Evolutionary conservation across 179 eudicot genomes (phyloP).

Genomic region (Nepenthes alata): DNA sequence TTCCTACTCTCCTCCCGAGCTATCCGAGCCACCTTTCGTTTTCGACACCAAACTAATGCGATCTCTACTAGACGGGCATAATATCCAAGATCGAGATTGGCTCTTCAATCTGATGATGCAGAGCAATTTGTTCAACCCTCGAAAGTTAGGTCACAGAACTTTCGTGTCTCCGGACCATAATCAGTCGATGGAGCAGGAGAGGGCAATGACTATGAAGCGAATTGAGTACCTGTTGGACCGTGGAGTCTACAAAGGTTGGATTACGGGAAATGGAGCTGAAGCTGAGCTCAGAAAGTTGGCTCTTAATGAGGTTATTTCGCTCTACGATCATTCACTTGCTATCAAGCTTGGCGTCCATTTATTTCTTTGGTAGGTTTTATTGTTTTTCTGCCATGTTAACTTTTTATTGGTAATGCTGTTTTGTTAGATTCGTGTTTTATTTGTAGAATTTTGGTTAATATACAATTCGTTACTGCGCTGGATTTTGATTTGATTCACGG

Average conservation of each 20-base stretch:
- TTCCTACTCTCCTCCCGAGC: slow-evolving; percentile 52
- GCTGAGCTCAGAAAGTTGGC: slow-evolving; percentile 61
- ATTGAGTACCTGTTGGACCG: slow-evolving; percentile 35
- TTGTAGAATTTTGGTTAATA: no score
- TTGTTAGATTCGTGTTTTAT: no score
- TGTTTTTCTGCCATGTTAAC: not conserved
- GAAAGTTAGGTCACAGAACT: slow-evolving; percentile 31
- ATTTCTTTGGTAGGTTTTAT: slow-evolving; percentile 56
- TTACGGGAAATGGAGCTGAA: slow-evolving; percentile 37
- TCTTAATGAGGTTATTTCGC: slow-evolving; percentile 33
- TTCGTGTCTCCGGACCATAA: slow-evolving; percentile 62
- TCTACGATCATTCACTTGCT: slow-evolving; percentile 76
- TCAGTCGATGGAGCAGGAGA: slow-evolving; percentile 74
- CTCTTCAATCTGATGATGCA: slow-evolving; percentile 49
- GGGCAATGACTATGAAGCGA: slow-evolving; percentile 64
- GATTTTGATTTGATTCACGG: not conserved
- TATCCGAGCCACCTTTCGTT: slow-evolving; percentile 16
- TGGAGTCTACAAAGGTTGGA: slow-evolving; percentile 67
- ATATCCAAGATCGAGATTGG: slow-evolving; percentile 62
- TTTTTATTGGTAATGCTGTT: no score
- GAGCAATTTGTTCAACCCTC: slow-evolving; percentile 48
- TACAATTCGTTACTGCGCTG: no score
- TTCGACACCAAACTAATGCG: slow-evolving; percentile 51
- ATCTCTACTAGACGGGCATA: slow-evolving; percentile 46
- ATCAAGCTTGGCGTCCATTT: slow-evolving; percentile 76